These are phyloP conservation scores for Gnaphalium uliginosum DNA, from an alignment of 129 eudicot genomes.

Conservation along the genomic window DNA sequence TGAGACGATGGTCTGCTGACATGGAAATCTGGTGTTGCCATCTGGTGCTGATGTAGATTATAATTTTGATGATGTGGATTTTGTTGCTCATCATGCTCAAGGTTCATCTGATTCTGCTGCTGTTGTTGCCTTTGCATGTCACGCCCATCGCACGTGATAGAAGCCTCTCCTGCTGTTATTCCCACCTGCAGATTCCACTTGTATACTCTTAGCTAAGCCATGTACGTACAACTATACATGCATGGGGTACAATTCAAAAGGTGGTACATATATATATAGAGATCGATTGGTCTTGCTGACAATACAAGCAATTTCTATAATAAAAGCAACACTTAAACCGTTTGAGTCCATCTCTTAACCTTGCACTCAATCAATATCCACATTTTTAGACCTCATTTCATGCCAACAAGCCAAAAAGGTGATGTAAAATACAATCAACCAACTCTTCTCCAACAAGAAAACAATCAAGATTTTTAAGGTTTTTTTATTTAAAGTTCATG, in stretches of 20 bases:
- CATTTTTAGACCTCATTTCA: slow-evolving; percentile 29
- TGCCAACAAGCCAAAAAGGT: slow-evolving; percentile 29
- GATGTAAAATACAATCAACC: slow-evolving; percentile 33
- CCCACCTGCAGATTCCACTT: slow-evolving; percentile 51
- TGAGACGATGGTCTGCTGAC: slow-evolving; percentile 66
- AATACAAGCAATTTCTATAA: slow-evolving; percentile 46
- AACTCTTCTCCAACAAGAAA: slow-evolving; percentile 19
- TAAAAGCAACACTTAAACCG: slow-evolving; percentile 41
- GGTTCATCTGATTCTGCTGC: slow-evolving; percentile 49
- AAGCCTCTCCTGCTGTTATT: slow-evolving; percentile 65
- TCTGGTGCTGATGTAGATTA: slow-evolving; percentile 48
- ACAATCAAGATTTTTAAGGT: slow-evolving; percentile 17
- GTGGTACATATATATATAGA: slow-evolving; percentile 4
- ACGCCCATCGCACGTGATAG: slow-evolving; percentile 62
- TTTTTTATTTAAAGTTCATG: neutral
- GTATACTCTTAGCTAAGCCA: neutral
- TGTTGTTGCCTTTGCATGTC: slow-evolving; percentile 48
- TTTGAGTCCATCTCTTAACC: slow-evolving; percentile 38
- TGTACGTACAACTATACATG: slow-evolving; percentile 22
- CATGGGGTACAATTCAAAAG: slow-evolving; percentile 8
- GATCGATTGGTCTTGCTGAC: slow-evolving; percentile 29
- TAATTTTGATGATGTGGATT: slow-evolving; percentile 44
- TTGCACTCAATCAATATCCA: slow-evolving; percentile 36
- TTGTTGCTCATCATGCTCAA: slow-evolving; percentile 45
- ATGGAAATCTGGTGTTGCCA: slow-evolving; percentile 60